Evolutionary conservation across 2,329 filamentous ascomycete species (phyloP).

Genomic region (Fusarium sp.): DNA sequence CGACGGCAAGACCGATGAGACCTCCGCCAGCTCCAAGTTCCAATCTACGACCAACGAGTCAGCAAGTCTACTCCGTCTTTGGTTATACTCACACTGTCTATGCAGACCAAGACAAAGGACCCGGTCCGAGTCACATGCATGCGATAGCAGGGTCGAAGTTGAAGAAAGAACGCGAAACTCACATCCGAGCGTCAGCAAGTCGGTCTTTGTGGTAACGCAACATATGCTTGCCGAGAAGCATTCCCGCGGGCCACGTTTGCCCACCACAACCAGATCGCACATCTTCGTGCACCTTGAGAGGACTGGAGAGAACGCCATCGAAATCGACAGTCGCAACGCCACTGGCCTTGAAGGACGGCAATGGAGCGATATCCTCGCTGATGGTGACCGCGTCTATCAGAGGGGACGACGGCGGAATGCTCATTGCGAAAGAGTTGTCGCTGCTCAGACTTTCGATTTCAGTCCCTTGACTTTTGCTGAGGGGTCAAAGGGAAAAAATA

Average conservation of each 20-base stretch:
- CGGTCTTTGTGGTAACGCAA: slow-evolving; percentile 75
- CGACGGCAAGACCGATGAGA: slow-evolving; percentile 77
- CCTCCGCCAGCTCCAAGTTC: slow-evolving; percentile 94
- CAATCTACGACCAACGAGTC: slow-evolving; percentile 65
- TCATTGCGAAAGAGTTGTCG: slow-evolving; percentile 28
- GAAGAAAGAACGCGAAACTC: slow-evolving; percentile 22
- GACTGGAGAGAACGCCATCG: slow-evolving; percentile 75
- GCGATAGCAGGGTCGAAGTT: neutral
- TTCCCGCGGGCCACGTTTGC: slow-evolving; percentile 92
- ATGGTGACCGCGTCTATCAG: slow-evolving; percentile 62
- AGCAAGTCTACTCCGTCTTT: slow-evolving; percentile 26
- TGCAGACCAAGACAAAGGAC: neutral
- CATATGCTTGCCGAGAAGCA: slow-evolving; percentile 88
- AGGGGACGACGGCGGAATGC: slow-evolving; percentile 58
- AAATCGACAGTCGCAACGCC: slow-evolving; percentile 69
- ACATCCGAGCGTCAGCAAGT: slow-evolving; percentile 78
- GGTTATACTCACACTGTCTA: slow-evolving; percentile 17
- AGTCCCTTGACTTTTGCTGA: neutral
- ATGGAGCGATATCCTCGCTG: slow-evolving; percentile 66
- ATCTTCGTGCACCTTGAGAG: slow-evolving; percentile 85
- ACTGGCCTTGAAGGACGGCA: slow-evolving; percentile 67
- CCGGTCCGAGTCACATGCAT: slow-evolving; percentile 22
- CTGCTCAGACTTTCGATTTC: neutral
- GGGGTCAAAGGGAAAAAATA: neutral
- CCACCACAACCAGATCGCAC: slow-evolving; percentile 89